Base-by-base conservation (phyloP, 768 basidiomycete species). In the Nidula microcarpa region DNA sequence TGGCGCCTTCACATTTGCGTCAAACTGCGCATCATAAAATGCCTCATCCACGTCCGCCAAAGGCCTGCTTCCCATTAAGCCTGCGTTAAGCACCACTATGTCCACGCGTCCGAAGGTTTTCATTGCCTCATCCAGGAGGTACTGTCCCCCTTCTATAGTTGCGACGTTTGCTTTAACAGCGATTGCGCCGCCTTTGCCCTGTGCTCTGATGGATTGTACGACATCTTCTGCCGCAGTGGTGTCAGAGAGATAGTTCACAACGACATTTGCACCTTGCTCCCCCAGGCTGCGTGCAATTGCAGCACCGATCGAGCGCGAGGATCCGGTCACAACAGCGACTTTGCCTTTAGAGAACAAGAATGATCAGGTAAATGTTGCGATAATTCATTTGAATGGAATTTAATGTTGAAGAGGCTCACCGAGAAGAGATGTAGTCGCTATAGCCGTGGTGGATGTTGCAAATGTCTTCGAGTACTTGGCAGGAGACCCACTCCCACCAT, bases 281-380 rank as follows among this genome's bases (percentile, higher is more conserved):
- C 78, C 84, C n/a, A 86, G 72, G 41, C 72, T 69, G 39, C 64
- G 67, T 2, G 81, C 82, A 52, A 84, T 75, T 11, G 79, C 74
- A 0, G 82, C 84, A 36, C 83, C 84, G 30, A 82, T 85, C 14
- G 74, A 76, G 9, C 81, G 77, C 11, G 84, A 84, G 5, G 82
- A 82, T 33, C 83, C 82, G 14, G 84, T 85, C 39, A 85, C 75
- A 46, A 85, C 65, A n/a, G 79, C 79, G n/a, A 79, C 72, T 66
- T 79, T 81, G 16, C 76, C 78, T 72, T 53, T 14, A 46, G 23
- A 23, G 23, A 23, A 23, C 23, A 23, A 23, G 23, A 23, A 23
- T 57, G 8, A 23, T 23, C 8, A 30, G 32, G 30, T 37, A 14
- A 41, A 47, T 41, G 16, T 34, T n/a, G 33, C 11, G 44, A 9